Base-by-base conservation (phyloP, 305 asterid genomes). In the Coffea humblotiana region DNA sequence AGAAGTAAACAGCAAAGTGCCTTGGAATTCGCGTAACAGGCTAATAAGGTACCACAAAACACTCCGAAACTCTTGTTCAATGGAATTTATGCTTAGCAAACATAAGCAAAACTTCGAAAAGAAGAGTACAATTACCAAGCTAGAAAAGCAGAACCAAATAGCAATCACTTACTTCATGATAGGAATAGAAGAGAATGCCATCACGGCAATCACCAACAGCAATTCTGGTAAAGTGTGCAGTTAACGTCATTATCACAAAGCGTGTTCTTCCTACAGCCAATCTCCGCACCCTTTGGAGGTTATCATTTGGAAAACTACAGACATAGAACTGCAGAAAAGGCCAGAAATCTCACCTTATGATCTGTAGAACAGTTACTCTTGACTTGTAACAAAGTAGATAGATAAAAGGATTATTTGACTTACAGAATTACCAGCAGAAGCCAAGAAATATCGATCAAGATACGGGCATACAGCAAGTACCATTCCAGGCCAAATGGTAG, bases 201-300 rank as follows among this genome's bases (percentile, higher is more conserved):
- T 96, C 99, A 49, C 99, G 97, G 83, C 98, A 92, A 86, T 94
- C 98, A 77, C 99, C 98, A 71, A 96, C 99, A 85, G 98, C 97
- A 86, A 96, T 96, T 91, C 95, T 96, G 72, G 94, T 92, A 86
- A 90, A 90, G 83, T 94, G 90, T 73, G 97, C 83, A 68, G 95
- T 88, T 88, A 96, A 86, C 71, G 98, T 88, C 94, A 85, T 90
- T 83, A 96, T 88, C 85, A 91, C 88, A 85, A 87, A 92, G 49
- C 98, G 96, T 19, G 99, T 92, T 87, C 93, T 90, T 85, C 87
- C 95, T 32, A 84, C 87, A 79, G 97, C 95, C 79, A 88, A 82
- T 78, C 90, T 87, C 84, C 88, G 89, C 85, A 94, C 97, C 84
- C 91, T 92, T 69, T 83, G 91, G 77, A 92, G 66, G 86, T 82